Percentiles rank a stretch among this genome's conserved stretches.
phyloP scores from a whole-genome alignment of 129 eudicot genomes.

The Saposhnikovia divaricata region DNA sequence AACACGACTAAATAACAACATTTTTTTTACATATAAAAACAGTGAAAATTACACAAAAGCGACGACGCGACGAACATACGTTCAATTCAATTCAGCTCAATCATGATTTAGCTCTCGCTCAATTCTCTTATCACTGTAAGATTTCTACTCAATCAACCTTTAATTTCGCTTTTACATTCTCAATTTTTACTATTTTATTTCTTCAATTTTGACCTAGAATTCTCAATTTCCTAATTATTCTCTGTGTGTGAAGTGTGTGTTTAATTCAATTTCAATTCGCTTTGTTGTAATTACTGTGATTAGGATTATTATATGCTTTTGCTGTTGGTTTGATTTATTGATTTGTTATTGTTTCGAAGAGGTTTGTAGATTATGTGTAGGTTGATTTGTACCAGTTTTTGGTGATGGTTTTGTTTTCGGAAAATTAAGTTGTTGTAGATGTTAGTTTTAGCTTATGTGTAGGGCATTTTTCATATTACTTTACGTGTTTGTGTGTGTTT shows the following conservation, averaged over 20 bases:
- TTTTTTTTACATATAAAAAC: neutral
- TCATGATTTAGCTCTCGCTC: neutral
- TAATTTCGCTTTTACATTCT: neutral
- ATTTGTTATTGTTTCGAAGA: neutral
- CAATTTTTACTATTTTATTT: neutral
- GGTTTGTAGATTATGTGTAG: neutral
- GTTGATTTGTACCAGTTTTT: neutral
- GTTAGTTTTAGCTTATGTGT: neutral
- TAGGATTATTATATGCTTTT: neutral
- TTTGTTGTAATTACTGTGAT: neutral
- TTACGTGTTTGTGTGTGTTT: neutral
- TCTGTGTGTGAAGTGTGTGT: no score
- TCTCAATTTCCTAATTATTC: neutral
- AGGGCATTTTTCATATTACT: neutral
- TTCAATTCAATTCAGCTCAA: neutral
- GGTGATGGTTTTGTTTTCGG: neutral
- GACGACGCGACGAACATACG: neutral
- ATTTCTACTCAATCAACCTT: neutral
- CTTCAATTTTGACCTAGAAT: neutral
- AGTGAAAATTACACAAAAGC: neutral
- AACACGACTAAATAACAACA: neutral
- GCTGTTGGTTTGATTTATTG: neutral
- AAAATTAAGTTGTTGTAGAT: no score
- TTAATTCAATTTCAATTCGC: neutral
- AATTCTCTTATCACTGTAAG: neutral